phyloP scores from a whole-genome alignment of 2,329 filamentous ascomycete species.

The Colletotrichum costaricense region DNA sequence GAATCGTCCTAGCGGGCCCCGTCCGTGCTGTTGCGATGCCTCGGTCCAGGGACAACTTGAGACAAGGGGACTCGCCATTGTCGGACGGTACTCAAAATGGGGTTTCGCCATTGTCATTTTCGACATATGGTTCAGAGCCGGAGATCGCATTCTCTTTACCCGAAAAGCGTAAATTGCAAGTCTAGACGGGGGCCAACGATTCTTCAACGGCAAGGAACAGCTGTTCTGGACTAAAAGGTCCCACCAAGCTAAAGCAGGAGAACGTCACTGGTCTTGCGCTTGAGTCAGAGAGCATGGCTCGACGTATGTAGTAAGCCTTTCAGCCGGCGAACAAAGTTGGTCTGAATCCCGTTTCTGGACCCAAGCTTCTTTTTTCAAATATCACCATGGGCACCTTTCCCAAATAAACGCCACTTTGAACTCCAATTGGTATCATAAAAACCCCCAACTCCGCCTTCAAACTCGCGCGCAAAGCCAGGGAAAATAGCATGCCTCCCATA shows the following conservation, averaged over 20 bases:
- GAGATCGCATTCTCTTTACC: neutral
- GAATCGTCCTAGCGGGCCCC: slow-evolving; percentile 28
- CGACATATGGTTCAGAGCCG: neutral
- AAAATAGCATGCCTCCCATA: neutral
- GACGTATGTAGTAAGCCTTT: neutral
- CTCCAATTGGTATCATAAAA: slow-evolving; percentile 29
- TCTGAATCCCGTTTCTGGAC: neutral
- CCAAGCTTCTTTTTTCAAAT: neutral
- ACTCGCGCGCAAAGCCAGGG: neutral
- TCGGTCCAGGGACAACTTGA: slow-evolving; percentile 10
- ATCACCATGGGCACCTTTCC: slow-evolving; percentile 7
- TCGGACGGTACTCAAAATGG: neutral
- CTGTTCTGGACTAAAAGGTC: neutral
- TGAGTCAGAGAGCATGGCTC: neutral
- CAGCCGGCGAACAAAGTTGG: neutral
- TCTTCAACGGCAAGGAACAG: neutral
- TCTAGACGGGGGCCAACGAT: neutral
- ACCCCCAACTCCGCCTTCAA: slow-evolving; percentile 3
- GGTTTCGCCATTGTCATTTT: neutral
- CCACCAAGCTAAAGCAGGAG: neutral
- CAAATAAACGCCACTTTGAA: slow-evolving; percentile 23
- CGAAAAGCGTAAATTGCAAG: neutral
- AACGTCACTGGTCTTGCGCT: neutral
- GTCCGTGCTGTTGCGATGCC: slow-evolving; percentile 20
- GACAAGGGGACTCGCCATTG: neutral